Evolutionary conservation across 1,284 basidiomycete genomes (phyloP), one percentile per base, ranked within the genome.

Genomic region (Trichosporon ovoides): DNA sequence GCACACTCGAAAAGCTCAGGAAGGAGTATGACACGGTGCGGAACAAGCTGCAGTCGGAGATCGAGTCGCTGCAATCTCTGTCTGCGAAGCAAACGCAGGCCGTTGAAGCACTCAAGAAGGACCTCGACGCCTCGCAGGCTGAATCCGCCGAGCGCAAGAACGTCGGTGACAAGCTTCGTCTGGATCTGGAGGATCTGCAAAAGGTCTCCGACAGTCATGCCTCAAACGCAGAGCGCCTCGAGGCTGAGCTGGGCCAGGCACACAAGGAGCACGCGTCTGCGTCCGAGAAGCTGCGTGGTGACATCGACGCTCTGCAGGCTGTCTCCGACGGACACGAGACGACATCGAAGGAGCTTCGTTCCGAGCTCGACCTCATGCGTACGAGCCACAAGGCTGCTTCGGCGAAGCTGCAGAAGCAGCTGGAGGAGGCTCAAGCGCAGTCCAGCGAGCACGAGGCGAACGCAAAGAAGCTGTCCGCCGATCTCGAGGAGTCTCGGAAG

Each of bases 91-190:
- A 48, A 24, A 48, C 43, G 7, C 24, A 48, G 22, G 43, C 50
- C 20, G 38, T 48, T 10, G 20, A 52, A 12, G n/a, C 16, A 10
- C 24, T 31, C 3, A 46, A 55, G 16, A 43, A 35, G 9, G 53
- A 58, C 34, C 34, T 56, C 13, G 60, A 52, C n/a, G 48, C 56
- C 11, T 19, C 52, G 18, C 36, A 57, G 16, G 56, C 58, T 14
- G 48, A 54, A 5, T 52, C 53, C 3, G 13, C 40, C 14, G 57
- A 53, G 46, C 43, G 43, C 22, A 28, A 48, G 43, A 16, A 22
- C 24, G 13, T 24, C 24, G 43, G 43, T 14, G 43, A 48, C 16
- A 22, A 31, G 14, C 43, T 48, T 7, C 14, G 22, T 9, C 9
- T 28, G 43, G 43, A 48, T 13, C 28, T 48, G 13, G 43, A 48